Base-by-base conservation (phyloP, 2,329 filamentous ascomycete species). In the Zymoseptoria pseudotritici region DNA sequence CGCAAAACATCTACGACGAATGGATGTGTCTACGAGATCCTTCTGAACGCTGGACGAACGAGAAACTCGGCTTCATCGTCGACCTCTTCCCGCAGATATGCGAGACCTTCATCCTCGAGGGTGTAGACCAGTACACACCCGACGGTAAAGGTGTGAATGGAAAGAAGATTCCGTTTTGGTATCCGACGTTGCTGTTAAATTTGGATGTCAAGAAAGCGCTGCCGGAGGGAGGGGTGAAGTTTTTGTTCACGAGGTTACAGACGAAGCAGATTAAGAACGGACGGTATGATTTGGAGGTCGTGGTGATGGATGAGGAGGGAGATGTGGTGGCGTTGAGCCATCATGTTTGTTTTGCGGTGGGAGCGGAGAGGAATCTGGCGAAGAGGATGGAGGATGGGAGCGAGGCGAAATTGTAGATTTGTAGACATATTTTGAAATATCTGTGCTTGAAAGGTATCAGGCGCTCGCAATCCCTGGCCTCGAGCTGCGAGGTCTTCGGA, bases 181-280 rank as follows among this genome's bases (percentile, higher is more conserved):
- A 90, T 71, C 89, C 89, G 0, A 95, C 90, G 0, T 73, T 95
- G 1, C 76, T 86, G 19, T 74, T 94, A 70, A 91, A 89, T 70
- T 68, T 95, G 21, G 90, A 95, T 63, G 77, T 91, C 49, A 94
- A 93, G 77, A 89, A 87, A 71, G 72, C 80, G 6, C 71, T 95
- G 52, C 88, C 89, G 0, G 74, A 76, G 3, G 82, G 83, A 50
- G 89, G 90, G 0, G 83, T 84, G 1, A 85, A 90, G 71, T 94
- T 88, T 86, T 70, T 95, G 57, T 86, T 86, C 67, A 78, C 86
- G 50, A 79, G 88, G 31, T 79, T 86, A 11, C 79, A 82, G 58
- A 79, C 85, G 4, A 91, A 90, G 74, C 77, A 80, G 72, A 83
- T 92, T 50, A 80, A 79, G 65, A 86, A 90, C 64, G 90, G 90